Evolutionary conservation across 2,329 filamentous ascomycete species (phyloP).

Genomic region (Phialemonium atrogriseum): DNA sequence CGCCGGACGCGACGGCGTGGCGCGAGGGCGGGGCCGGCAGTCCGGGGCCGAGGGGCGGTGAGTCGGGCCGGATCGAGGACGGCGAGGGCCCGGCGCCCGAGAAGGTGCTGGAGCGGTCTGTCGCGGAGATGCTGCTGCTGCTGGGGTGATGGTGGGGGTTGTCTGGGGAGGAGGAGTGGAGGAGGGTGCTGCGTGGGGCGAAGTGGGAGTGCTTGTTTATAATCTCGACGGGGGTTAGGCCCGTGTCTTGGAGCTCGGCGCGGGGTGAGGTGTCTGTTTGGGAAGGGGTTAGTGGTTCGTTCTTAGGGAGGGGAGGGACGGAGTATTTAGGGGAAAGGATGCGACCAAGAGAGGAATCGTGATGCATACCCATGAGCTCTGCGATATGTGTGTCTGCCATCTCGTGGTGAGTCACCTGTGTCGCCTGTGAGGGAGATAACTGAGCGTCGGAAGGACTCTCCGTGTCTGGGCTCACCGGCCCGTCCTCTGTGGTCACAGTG

Average conservation of each 20-base stretch:
- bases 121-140: conserved; percentile 8
- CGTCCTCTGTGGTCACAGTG: conserved; percentile 37
- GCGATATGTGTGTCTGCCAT: conserved; percentile 25
- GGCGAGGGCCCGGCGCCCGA: conserved; percentile 5
- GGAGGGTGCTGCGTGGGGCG: conserved; percentile 19
- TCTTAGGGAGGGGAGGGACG: too few relatives aligned
- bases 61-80: conserved; percentile 5
- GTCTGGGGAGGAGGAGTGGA: conserved; percentile 18
- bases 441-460: conserved; percentile 20
- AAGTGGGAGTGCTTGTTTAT: conserved; percentile 26
- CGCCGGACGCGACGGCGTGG: too few relatives aligned
- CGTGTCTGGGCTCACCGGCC: conserved; percentile 28
- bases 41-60: background rate
- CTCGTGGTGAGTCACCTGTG: conserved; percentile 20
- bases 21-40: background rate
- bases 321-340: background rate
- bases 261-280: conserved; percentile 32
- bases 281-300: conserved; percentile 2
- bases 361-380: conserved; percentile 37
- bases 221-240: conserved; percentile 29
- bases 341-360: background rate
- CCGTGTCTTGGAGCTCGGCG: conserved; percentile 37
- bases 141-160: conserved; percentile 14
- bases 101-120: conserved; percentile 22
- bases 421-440: conserved; percentile 1